These are phyloP conservation scores for Triticum turgidum DNA, from an alignment of 176 grass and related monocot species.

Conservation along the genomic window DNA sequence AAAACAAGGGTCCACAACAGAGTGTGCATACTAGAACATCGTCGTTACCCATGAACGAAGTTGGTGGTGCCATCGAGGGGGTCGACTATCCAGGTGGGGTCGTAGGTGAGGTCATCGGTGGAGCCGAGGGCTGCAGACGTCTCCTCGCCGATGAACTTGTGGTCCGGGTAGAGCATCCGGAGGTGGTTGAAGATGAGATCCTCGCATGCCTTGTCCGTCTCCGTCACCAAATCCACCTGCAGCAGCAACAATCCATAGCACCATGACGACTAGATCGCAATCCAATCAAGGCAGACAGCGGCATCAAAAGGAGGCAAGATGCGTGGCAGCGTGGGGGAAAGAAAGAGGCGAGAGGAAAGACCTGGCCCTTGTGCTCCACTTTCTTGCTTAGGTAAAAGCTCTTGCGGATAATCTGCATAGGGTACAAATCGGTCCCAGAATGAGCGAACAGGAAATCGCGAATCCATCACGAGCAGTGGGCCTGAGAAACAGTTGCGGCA, in stretches of 20 bases:
- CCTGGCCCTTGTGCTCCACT: constrained; percentile 97
- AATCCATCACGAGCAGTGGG: constrained; percentile 15
- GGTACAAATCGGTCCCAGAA: background rate
- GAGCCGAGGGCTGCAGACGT: constrained; percentile 70
- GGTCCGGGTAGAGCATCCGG: constrained; percentile 73
- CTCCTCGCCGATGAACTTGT: constrained; percentile 98
- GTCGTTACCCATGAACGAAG: constrained; percentile 89
- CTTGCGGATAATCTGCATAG: constrained; percentile 66
- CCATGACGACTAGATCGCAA: constrained; percentile 20
- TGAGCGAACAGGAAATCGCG: background rate
- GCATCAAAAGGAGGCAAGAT: background rate
- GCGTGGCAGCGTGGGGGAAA: background rate
- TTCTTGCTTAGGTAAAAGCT: constrained; percentile 87
- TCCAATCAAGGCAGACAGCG: background rate
- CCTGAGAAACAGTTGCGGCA: background rate
- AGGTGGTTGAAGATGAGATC: constrained; percentile 90
- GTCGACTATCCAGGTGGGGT: constrained; percentile 96
- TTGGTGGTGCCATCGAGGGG: constrained; percentile 97
- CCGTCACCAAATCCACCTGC: constrained; percentile 98
- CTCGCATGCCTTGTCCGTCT: constrained; percentile 98
- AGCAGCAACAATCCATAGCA: constrained; percentile 3
- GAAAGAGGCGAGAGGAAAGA: constrained; percentile 17
- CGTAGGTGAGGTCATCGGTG: constrained; percentile 73
- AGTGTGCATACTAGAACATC: background rate
- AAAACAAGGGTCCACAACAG: background rate